Conservation (phyloP, 2,329 filamentous ascomycete genomes). For the Diaporthe longicolla region DNA sequence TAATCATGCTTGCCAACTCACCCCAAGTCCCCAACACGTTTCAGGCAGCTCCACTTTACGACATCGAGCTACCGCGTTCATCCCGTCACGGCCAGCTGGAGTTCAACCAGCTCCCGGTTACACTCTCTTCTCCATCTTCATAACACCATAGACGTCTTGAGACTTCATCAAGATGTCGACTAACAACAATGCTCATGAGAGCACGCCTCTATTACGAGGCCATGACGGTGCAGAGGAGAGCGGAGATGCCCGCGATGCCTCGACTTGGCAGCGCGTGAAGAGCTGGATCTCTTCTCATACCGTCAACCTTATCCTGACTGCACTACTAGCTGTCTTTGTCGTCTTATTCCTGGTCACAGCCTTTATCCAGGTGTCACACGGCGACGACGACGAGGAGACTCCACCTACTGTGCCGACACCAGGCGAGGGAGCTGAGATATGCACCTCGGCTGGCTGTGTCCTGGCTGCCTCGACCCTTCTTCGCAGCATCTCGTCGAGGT, state of each 20-base stretch:
- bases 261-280: conserved; percentile 21
- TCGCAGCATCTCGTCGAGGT: conserved; percentile 42
- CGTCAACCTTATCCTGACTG: conserved; percentile 34
- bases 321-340: conserved; percentile 36
- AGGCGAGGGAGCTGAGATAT: conserved; percentile 30
- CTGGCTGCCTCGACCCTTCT: conserved; percentile 41
- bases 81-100: conserved; percentile 15
- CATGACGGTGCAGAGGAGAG: conserved; percentile 32
- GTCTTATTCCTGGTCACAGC: conserved; percentile 30
- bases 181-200: conserved; percentile 32
- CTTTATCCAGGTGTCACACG: not conserved
- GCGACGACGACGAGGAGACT: not conserved
- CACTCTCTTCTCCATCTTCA: not conserved
- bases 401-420: conserved; percentile 13
- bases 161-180: conserved; percentile 10
- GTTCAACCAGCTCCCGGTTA: conserved; percentile 3
- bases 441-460: conserved; percentile 41
- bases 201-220: conserved; percentile 39
- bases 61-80: conserved; percentile 3
- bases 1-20: conserved; percentile 7
- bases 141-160: not conserved
- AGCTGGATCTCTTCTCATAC: conserved; percentile 36
- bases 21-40: conserved; percentile 8
- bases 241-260: not conserved
- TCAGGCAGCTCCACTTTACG: conserved; percentile 33